phyloP scores from a whole-genome alignment of 768 basidiomycete genomes.

The Auricularia cornea region DNA sequence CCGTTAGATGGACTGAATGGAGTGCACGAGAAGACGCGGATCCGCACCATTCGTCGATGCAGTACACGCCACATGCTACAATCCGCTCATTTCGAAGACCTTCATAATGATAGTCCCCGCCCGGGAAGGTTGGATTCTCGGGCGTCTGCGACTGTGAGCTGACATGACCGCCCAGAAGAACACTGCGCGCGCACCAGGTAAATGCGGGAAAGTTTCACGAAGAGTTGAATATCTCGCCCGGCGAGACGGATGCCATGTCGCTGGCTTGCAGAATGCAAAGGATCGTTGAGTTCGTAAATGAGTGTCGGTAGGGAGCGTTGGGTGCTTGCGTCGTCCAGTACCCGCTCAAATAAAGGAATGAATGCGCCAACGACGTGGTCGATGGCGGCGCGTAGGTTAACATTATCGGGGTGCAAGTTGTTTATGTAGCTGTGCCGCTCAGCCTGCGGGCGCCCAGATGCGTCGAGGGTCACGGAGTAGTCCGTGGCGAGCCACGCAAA shows the following conservation, averaged over 20 bases:
- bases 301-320: neutral
- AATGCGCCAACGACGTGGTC: conserved; percentile 17
- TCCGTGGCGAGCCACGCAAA: neutral
- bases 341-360: conserved; percentile 24
- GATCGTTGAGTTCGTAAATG: neutral
- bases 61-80: neutral
- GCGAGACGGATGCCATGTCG: neutral
- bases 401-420: conserved; percentile 11
- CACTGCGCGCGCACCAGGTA: neutral
- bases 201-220: neutral
- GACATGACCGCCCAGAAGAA: neutral
- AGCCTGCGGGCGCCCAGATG: neutral
- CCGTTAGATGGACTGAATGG: neutral
- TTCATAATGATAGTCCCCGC: neutral
- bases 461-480: neutral
- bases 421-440: conserved; percentile 10
- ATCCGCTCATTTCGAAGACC: neutral
- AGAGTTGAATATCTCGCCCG: conserved; percentile 8
- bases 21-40: neutral
- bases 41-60: neutral
- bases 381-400: conserved; percentile 4
- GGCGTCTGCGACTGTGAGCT: neutral
- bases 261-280: conserved; percentile 8
- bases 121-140: neutral
- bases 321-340: conserved; percentile 5